Conservation (phyloP, 2,329 filamentous ascomycete genomes). For the Fusarium coicis region DNA sequence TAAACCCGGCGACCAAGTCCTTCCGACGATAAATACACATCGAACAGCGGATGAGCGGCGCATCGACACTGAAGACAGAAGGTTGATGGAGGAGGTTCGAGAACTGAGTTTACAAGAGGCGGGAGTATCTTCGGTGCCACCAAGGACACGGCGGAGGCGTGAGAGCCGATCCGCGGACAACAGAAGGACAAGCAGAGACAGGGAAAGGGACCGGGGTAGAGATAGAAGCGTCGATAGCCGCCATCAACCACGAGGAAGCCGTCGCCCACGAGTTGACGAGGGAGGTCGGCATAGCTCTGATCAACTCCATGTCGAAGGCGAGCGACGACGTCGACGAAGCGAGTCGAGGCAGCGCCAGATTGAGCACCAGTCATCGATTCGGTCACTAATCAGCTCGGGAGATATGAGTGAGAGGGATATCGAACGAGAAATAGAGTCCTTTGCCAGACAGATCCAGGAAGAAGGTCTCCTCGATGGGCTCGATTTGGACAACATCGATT, state of each 20-base stretch:
- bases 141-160: constrained; percentile 45
- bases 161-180: constrained; percentile 51
- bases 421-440: constrained; percentile 89
- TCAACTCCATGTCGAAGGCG: constrained; percentile 52
- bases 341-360: constrained; percentile 69
- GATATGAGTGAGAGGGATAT: constrained; percentile 82
- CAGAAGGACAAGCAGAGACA: constrained; percentile 45
- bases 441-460: constrained; percentile 87
- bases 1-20: constrained; percentile 81
- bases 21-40: constrained; percentile 69
- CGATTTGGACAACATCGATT: constrained; percentile 87
- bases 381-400: constrained; percentile 84
- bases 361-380: constrained; percentile 89
- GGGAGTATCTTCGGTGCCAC: constrained; percentile 58
- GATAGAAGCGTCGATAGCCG: constrained; percentile 47
- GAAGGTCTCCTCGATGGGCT: constrained; percentile 89
- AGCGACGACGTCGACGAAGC: constrained; percentile 53
- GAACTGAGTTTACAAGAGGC: constrained; percentile 78
- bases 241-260: constrained; percentile 43
- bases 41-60: constrained; percentile 64
- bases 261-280: constrained; percentile 42
- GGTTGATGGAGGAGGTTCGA: constrained; percentile 76
- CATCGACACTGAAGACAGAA: constrained; percentile 73
- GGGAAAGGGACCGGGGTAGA: constrained; percentile 18
- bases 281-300: constrained; percentile 46